Base-by-base conservation (phyloP, 495 filamentous ascomycete species). In the Pseudomonodictys pantanalensis region DNA sequence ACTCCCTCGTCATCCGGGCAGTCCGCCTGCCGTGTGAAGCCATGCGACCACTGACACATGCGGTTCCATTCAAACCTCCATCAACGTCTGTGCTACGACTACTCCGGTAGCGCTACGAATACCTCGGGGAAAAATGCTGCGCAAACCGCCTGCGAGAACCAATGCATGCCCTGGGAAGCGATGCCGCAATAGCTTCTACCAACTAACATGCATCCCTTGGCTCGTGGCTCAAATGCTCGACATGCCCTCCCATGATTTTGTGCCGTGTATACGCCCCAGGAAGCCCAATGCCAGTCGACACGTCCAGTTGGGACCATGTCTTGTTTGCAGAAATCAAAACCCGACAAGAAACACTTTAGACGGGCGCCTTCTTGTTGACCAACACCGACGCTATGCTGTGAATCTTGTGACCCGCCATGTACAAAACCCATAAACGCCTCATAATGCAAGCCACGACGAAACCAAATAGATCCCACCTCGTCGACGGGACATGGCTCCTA, bases 321-420 rank as follows among this genome's bases (percentile, higher is more conserved):
- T 12, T 41, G 38, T 41, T n/a, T 41, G 38, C 38, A 41, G 38
- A 41, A 41, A 18, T 18, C n/a, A n/a, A 15, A 41, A 41, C 15
- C 15, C 5, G 38, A 41, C 15, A 41, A 41, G 38, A 12, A 41
- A 41, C 15, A 41, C 38, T 3, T 3, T 41, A n/a, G n/a, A n/a
- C 38, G 15, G 15, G 38, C 38, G 38, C 38, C 38, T 12, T 41
- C 15, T 5, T 41, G 18, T 54, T 38, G 18, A 52, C 26, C 32
- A 60, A 60, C 62, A 44, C 62, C 62, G 24, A 51, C 52, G 62
- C 62, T 65, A 65, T 60, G 56, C 56, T 52, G 38, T 32, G 24
- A 41, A 53, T 28, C 46, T 32, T 28, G 20, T 32, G 29, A n/a
- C n/a, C n/a, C n/a, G 45, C 48, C 38, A 15, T 49, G 38, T 17